A percentile compares a stretch with the other conserved stretches of the same genome.
Conservation (phyloP, 2,329 filamentous ascomycete species). For the Neofusicoccum laricinum region DNA sequence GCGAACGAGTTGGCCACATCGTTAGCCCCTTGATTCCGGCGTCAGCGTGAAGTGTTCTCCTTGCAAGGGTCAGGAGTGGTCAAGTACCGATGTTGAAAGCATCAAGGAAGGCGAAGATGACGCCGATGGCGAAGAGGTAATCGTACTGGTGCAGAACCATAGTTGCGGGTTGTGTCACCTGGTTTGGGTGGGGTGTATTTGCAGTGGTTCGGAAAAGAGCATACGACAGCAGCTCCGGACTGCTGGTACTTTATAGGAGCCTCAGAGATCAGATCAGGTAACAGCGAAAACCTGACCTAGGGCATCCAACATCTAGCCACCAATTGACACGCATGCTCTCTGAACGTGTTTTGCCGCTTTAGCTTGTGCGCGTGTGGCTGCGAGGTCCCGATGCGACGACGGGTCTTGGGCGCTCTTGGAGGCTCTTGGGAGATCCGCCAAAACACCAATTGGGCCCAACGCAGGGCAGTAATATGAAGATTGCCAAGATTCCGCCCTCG, state of each 20-base stretch:
- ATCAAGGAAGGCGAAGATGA: slow-evolving; percentile 64
- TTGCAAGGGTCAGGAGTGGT: background rate
- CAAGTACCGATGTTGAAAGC: slow-evolving; percentile 61
- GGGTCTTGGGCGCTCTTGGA: background rate
- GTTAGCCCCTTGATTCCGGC: slow-evolving; percentile 41
- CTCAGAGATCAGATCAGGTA: background rate
- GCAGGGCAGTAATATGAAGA: background rate
- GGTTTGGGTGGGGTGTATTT: too few species aligned
- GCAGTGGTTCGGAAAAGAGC: background rate
- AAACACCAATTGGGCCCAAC: background rate
- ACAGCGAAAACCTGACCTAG: background rate
- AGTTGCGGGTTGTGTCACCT: slow-evolving; percentile 4
- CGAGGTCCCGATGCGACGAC: background rate
- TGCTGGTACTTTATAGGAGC: background rate
- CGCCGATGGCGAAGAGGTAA: slow-evolving; percentile 63
- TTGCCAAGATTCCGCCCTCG: slow-evolving; percentile 4
- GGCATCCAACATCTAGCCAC: background rate
- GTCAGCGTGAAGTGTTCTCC: slow-evolving; percentile 1
- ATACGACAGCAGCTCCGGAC: background rate
- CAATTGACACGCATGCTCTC: background rate
- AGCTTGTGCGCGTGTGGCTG: background rate
- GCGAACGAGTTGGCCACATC: slow-evolving; percentile 52
- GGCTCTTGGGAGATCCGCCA: background rate
- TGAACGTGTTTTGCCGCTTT: background rate
- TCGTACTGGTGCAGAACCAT: slow-evolving; percentile 54